Evolutionary conservation across 2,329 filamentous ascomycete genomes (phyloP), one percentile per base, ranked within the genome.

Genomic region (Trichoderma semiorbis): DNA sequence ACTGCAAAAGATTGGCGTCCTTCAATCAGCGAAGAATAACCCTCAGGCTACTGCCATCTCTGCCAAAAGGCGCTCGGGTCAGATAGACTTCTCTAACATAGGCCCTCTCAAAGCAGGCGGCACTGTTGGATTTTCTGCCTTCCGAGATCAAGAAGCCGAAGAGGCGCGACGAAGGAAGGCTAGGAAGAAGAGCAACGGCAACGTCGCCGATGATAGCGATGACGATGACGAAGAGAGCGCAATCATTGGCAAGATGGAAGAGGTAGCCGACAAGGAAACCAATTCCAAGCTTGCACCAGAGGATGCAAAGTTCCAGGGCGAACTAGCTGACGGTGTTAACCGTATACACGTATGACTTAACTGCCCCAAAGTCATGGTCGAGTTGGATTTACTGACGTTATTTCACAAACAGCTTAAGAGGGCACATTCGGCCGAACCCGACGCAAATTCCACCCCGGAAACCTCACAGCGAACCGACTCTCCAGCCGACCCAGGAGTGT

Each of bases 1-100:
- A 90, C 86, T 99, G 65, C 92, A 95, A 78, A 99, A 98, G 83
- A 97, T 99, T 91, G 95, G 95, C 47, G 93, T 99, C 47, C 83
- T 97, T 34, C 87, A 90, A 57, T 86, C 91, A 10, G 81, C 89
- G 5, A 95, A 94, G 79, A 82, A 87, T 14, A 82, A 87, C 16
- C 83, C 89, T 26, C 89, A 91, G 70, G 85, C 89, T 16, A 88
- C 89, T 0, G 85, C 90, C 1, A 85, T 85, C 50, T 86, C 87
- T 8, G 82, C 84, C n/a, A 97, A 97, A 82, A 88, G 95, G 77
- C 91, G 94, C 76, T 97, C 94, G 4, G 88, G 91, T 8, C 92
- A 94, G 76, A 87, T 95, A 1, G 94, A 98, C 81, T 95, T 98
- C 78, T 91, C 93, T 16, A 94, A 88, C 71, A 87, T 98, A 11